phyloP scores from a whole-genome alignment of 106 monocot species.

The Chionographis japonica region DNA sequence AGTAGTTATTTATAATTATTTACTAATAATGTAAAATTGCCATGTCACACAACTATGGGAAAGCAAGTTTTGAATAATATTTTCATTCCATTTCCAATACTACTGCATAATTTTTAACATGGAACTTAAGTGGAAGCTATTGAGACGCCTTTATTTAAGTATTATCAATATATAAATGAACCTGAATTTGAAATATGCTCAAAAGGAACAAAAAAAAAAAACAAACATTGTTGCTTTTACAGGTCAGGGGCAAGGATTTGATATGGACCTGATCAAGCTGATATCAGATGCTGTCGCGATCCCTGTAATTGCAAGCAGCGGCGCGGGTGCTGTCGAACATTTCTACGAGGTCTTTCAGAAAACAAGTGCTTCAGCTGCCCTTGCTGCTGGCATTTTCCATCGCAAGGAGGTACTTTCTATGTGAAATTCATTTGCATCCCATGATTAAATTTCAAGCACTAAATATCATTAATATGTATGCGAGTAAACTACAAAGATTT shows the following conservation, averaged over 20 bases:
- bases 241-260: conserved; percentile 93
- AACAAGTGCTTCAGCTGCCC: conserved; percentile 92
- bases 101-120: too few species aligned
- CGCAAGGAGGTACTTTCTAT: conserved; percentile 70
- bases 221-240: conserved; percentile 11
- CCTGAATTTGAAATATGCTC: too few species aligned
- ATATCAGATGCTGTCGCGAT: conserved; percentile 87
- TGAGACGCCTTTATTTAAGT: too few species aligned
- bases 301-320: conserved; percentile 97
- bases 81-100: neutral
- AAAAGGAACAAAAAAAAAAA: too few species aligned
- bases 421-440: neutral
- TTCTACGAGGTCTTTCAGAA: conserved; percentile 88
- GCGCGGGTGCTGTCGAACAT: conserved; percentile 79
- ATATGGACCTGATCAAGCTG: conserved; percentile 77
- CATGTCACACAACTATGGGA: too few species aligned
- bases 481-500: too few species aligned
- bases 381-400: conserved; percentile 99
- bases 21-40: neutral
- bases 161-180: too few species aligned
- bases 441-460: neutral
- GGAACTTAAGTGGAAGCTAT: too few species aligned
- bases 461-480: neutral
- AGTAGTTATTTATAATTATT: neutral
- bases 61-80: too few species aligned